Evolutionary conservation across 83 land plant genomes (phyloP).

Genomic region (Picea abies): DNA sequence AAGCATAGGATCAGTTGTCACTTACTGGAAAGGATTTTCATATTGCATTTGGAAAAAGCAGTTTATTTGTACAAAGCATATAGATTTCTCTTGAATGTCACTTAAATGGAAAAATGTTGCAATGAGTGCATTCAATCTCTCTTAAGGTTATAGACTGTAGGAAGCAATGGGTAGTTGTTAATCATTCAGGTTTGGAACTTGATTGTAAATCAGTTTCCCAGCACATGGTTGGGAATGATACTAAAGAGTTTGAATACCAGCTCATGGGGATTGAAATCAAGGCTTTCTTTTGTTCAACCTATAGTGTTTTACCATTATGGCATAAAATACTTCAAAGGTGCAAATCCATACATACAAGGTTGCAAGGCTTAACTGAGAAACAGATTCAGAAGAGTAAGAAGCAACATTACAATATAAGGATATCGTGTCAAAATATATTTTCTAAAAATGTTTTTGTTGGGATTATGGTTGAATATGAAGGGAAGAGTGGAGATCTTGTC

Average conservation of each 20-base stretch:
- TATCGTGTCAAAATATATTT: not conserved
- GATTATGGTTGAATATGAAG: not conserved
- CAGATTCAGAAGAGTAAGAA: constrained; percentile 26
- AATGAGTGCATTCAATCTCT: constrained; percentile 36
- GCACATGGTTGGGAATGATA: constrained; percentile 50
- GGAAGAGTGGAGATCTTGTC: constrained; percentile 7
- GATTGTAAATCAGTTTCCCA: constrained; percentile 60
- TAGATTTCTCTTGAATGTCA: constrained; percentile 32
- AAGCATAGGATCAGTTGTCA: constrained; percentile 58
- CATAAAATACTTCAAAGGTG: constrained; percentile 49
- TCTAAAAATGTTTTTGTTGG: constrained; percentile 2
- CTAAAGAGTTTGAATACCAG: constrained; percentile 49
- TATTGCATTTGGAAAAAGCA: constrained; percentile 62
- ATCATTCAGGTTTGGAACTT: constrained; percentile 21
- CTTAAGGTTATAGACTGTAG: constrained; percentile 33
- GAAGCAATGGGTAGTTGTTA: constrained; percentile 28
- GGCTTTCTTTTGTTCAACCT: constrained; percentile 60
- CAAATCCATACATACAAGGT: constrained; percentile 30
- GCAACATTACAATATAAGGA: constrained; percentile 5
- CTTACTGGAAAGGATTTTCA: constrained; percentile 47
- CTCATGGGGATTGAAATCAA: constrained; percentile 56
- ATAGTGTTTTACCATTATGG: constrained; percentile 63
- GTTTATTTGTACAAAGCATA: constrained; percentile 54
- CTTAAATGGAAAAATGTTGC: constrained; percentile 40
- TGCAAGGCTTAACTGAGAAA: constrained; percentile 47